phyloP scores from a whole-genome alignment of 805 yeast genomes.

The Gaillardinia entomophila region DNA sequence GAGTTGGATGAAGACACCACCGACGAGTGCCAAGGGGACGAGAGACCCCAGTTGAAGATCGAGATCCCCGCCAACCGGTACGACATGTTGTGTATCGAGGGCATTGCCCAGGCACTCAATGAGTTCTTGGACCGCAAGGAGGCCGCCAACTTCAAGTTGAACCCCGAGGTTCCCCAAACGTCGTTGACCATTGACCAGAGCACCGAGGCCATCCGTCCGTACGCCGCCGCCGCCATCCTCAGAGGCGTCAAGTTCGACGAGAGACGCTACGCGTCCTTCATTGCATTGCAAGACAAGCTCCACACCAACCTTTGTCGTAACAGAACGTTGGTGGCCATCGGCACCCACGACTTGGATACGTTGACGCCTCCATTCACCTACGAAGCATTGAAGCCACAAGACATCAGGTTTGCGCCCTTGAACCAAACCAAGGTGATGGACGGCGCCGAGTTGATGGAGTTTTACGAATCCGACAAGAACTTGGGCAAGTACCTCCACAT shows the following conservation, averaged over 20 bases:
- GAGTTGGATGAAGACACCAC: conserved; percentile 98
- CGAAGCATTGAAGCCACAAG: conserved; percentile 76
- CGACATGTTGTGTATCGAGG: conserved; percentile 97
- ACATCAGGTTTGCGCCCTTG: conserved; percentile 68
- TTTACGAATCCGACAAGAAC: conserved; percentile 86
- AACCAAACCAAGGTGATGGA: conserved; percentile 65
- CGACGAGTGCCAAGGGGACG: conserved; percentile 62
- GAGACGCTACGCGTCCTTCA: conserved; percentile 88
- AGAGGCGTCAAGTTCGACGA: conserved; percentile 78
- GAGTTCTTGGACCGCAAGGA: conserved; percentile 71
- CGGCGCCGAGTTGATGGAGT: conserved; percentile 79
- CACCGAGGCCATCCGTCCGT: conserved; percentile 76
- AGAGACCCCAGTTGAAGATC: conserved; percentile 94
- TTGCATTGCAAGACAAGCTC: conserved; percentile 91
- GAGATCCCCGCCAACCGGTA: conserved; percentile 98
- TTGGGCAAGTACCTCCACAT: conserved; percentile 84
- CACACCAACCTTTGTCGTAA: conserved; percentile 95
- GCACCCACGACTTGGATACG: conserved; percentile 91
- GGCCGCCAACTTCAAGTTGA: conserved; percentile 63
- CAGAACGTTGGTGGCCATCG: conserved; percentile 96
- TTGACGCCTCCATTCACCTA: conserved; percentile 79
- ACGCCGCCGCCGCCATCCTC: conserved; percentile 90
- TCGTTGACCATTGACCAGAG: conserved; percentile 70
- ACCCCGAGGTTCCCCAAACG: conserved; percentile 54
- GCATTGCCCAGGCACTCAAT: conserved; percentile 91